phyloP scores from a whole-genome alignment of 1,284 basidiomycete species.

The Microbotryum silenes-acaulis region DNA sequence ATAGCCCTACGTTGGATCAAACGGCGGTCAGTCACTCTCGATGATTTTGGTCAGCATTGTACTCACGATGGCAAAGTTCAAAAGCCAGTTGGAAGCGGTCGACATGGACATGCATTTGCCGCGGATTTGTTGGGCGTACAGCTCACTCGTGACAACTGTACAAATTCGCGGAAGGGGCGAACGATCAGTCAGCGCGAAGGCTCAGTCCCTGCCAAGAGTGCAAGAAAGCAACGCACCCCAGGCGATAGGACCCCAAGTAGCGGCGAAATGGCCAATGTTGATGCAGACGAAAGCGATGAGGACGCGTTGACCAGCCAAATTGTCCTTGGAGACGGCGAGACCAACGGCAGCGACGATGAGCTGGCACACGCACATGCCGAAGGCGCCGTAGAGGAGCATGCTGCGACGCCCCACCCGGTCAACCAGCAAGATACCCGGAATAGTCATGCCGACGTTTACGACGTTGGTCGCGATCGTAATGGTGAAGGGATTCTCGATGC shows the following conservation, averaged over 20 bases:
- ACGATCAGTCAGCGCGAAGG: neutral
- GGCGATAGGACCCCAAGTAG: slow-evolving; percentile 35
- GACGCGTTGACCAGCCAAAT: slow-evolving; percentile 33
- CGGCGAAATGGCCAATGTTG: slow-evolving; percentile 37
- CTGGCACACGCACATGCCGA: slow-evolving; percentile 52
- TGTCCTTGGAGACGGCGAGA: slow-evolving; percentile 31
- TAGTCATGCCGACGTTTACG: slow-evolving; percentile 40
- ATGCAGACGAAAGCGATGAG: slow-evolving; percentile 39
- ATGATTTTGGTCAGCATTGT: neutral
- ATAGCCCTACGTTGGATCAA: slow-evolving; percentile 14
- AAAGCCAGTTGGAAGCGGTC: slow-evolving; percentile 41
- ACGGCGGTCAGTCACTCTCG: slow-evolving; percentile 16
- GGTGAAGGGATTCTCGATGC: slow-evolving; percentile 29
- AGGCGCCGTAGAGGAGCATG: slow-evolving; percentile 59
- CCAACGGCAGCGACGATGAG: slow-evolving; percentile 38
- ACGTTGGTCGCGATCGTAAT: slow-evolving; percentile 47
- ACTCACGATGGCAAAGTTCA: slow-evolving; percentile 40
- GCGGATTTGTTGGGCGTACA: slow-evolving; percentile 15
- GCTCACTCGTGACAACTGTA: too few species aligned
- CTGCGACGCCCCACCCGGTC: slow-evolving; percentile 33
- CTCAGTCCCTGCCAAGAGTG: too few species aligned
- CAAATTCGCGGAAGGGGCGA: slow-evolving; percentile 8
- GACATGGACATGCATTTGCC: slow-evolving; percentile 38
- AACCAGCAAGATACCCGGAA: slow-evolving; percentile 33
- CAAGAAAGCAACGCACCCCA: slow-evolving; percentile 25